Evolutionary conservation across 805 yeast genomes (phyloP), one percentile per base, ranked within the genome.

Genomic region (Blastobotrys muscicola): DNA sequence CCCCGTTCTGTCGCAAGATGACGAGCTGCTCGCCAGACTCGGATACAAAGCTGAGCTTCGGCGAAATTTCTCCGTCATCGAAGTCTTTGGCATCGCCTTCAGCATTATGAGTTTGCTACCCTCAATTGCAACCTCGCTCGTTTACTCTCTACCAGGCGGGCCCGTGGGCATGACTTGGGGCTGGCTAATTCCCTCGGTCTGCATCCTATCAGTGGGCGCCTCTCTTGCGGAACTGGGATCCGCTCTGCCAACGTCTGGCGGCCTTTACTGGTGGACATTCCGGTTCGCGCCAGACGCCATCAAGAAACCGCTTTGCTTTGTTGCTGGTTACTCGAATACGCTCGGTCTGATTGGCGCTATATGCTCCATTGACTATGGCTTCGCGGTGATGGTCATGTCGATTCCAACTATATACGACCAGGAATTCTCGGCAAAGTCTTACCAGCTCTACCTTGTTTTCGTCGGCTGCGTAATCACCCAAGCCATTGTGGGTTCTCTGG

Each of bases 221-320:
- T 68, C 81, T n/a, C 73, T 82, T 78, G 69, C 83, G 4, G 82
- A 80, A 53, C 59, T 80, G 48, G 84, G 82, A 1, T 72, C 80
- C 33, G 74, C 86, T 1, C 72, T 78, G 50, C 89, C 90, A 20
- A 81, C 89, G 1, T 74, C 82, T 14, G 89, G 89, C 43, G 89
- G 89, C 7, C 63, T 82, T 33, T 82, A 79, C 56, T 77, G 74
- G 60, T 78, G 82, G 79, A 75, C 84, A 1, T 76, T 69, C 58
- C 71, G 77, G 56, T 80, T 77, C 56, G 77, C 86, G 20, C 87
- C 85, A 1, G 71, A 66, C 38, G 51, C 54, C 3, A 51, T 67
- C 30, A 69, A 74, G 54, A 71, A 72, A 13, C 76, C 79, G 0
- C 58, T 79, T 29, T 74, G 81, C 36, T 81, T 72, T 53, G 55